Evolutionary conservation across 495 filamentous ascomycete species (phyloP).

Genomic region (Lepidopterella palustris): DNA sequence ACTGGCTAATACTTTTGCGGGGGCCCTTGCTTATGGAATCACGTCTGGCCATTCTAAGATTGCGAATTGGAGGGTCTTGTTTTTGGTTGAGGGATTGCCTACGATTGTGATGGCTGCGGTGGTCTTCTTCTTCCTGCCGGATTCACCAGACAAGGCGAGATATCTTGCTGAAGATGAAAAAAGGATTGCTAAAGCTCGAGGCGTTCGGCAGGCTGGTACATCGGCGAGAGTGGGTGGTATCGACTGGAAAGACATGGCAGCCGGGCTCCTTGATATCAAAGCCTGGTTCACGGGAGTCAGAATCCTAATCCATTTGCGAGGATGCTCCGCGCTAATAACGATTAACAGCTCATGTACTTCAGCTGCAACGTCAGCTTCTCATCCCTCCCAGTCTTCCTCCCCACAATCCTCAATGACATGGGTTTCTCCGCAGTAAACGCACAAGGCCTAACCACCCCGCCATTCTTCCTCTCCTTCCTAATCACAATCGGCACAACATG

Average conservation of each 20-base stretch:
- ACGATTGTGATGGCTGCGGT: conserved; percentile 58
- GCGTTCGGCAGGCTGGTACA: conserved; percentile 54
- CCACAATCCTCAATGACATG: conserved; percentile 72
- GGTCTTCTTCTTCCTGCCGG: conserved; percentile 65
- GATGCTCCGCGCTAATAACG: not conserved
- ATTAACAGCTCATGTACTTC: conserved; percentile 50
- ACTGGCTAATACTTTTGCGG: conserved; percentile 75
- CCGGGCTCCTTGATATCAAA: conserved; percentile 55
- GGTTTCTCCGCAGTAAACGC: conserved; percentile 66
- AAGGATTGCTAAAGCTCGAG: conserved; percentile 57
- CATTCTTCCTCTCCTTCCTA: conserved; percentile 71
- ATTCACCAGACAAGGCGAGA: conserved; percentile 58
- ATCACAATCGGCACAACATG: conserved; percentile 60
- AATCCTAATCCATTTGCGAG: no score
- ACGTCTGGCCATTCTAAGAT: conserved; percentile 61
- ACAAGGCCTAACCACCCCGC: conserved; percentile 75
- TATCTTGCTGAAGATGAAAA: conserved; percentile 70
- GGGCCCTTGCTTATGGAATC: conserved; percentile 77
- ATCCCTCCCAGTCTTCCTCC: conserved; percentile 81
- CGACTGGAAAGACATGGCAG: conserved; percentile 52
- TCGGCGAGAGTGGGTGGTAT: conserved; percentile 49
- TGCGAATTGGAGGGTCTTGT: conserved; percentile 72
- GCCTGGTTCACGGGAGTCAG: conserved; percentile 54
- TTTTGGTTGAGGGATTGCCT: conserved; percentile 77
- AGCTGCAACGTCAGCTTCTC: conserved; percentile 65